Percentiles rank a stretch among this genome's conserved stretches.
phyloP scores from a whole-genome alignment of 257 asterid genomes.

The Solanum chmielewskii region DNA sequence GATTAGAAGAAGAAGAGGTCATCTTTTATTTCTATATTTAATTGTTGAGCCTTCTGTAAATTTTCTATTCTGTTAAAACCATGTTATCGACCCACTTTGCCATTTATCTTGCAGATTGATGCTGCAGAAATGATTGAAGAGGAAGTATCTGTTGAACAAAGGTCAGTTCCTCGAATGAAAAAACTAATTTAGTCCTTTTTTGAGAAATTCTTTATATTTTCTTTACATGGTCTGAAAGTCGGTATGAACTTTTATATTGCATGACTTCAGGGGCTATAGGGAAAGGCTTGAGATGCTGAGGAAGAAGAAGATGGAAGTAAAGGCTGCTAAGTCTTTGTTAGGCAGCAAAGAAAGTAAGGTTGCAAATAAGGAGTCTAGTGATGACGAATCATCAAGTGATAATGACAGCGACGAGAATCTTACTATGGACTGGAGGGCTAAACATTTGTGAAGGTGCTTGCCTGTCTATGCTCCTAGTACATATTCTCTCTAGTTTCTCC shows the following conservation, averaged over 20 bases:
- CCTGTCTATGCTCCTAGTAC: constrained; percentile 3
- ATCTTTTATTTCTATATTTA: not conserved
- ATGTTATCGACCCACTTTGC: constrained; percentile 7
- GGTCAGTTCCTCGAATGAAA: constrained; percentile 24
- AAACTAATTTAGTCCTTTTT: not conserved
- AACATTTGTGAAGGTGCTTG: constrained; percentile 39
- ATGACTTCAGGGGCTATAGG: constrained; percentile 36
- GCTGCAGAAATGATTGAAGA: constrained; percentile 93
- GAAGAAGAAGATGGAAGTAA: constrained; percentile 61
- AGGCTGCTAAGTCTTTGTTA: constrained; percentile 43
- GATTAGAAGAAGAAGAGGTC: constrained; percentile 99
- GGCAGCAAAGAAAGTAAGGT: constrained; percentile 23
- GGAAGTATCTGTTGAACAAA: constrained; percentile 75
- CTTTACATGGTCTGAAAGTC: constrained; percentile 39
- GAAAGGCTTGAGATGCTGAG: constrained; percentile 68
- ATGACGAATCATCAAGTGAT: constrained; percentile 57
- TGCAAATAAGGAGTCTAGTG: constrained; percentile 39
- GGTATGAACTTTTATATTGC: not conserved
- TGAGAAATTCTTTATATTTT: not conserved
- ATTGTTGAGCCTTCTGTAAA: not conserved
- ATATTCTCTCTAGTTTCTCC: not conserved
- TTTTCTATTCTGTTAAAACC: not conserved
- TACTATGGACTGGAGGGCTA: constrained; percentile 88
- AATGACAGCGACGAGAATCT: constrained; percentile 45
- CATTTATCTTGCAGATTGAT: constrained; percentile 46